Conservation (phyloP, 768 basidiomycete species). For the Rickenella mellea region DNA sequence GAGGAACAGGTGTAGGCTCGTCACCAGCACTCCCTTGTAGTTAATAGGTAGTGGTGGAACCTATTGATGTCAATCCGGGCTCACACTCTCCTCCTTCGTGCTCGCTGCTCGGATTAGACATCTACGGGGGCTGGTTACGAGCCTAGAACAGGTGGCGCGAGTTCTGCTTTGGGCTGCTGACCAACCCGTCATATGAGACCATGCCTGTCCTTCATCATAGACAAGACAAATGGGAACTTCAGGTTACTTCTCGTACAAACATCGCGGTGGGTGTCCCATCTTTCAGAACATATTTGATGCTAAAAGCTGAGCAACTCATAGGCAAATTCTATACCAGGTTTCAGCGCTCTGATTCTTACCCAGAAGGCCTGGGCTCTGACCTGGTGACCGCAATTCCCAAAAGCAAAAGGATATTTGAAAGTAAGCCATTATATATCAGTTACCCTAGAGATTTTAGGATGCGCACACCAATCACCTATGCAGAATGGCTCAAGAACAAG, state of each 20-base stretch:
- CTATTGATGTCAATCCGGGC: no score
- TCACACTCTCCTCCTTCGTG: no score
- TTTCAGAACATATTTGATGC: not conserved
- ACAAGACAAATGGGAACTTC: not conserved
- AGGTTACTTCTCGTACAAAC: not conserved
- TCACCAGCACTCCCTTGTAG: no score
- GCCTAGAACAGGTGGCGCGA: no score
- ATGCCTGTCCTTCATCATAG: no score
- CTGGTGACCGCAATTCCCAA: conserved; percentile 12
- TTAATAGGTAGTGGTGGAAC: no score
- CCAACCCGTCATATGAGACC: no score
- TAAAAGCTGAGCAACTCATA: not conserved
- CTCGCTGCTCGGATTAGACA: no score
- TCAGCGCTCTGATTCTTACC: conserved; percentile 15
- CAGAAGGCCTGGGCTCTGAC: conserved; percentile 12
- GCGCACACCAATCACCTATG: not conserved
- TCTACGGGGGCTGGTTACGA: no score
- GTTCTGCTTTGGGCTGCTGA: no score
- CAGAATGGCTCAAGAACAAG: conserved; percentile 8
- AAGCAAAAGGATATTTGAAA: conserved; percentile 7
- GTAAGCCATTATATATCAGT: not conserved
- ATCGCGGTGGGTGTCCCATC: not conserved
- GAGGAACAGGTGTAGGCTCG: no score
- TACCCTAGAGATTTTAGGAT: not conserved
- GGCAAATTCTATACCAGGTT: conserved; percentile 13